Base-by-base conservation (phyloP, 345 rosid species). In the Lumnitzera littorea region DNA sequence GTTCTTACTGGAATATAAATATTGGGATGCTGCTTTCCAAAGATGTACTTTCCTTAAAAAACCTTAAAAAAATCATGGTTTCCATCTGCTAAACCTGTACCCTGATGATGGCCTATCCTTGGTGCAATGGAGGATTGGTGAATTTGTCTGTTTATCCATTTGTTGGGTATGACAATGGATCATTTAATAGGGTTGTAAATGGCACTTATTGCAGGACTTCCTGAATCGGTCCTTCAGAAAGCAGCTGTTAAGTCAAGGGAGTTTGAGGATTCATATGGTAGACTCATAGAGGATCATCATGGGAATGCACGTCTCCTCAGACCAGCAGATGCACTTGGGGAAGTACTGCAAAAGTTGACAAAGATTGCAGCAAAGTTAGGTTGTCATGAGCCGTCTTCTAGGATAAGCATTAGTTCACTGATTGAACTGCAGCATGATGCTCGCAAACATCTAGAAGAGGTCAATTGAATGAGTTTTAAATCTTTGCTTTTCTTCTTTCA, bases 231-330 rank as follows among this genome's bases (percentile, higher is more conserved):
- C 57, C 95, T 90, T 25, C 55, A 62, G 63, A 79, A 80, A 29
- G 97, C 99, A 23, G 81, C 84, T 66, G 57, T 53, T 1, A 91
- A 84, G 70, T 94, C 97, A 46, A 67, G 64, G 69, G 87, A 86
- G 58, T 88, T 94, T 59, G 97, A 88, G 72, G 76, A 74, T 46
- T 52, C 68, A 9, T 83, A 84, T 24, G 96, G 87, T 68, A 70
- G 63, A 56, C 73, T 57, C n/a, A 55, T 47, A 20, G 71, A 72
- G 61, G 61, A 61, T 25, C 47, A 50, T 8, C 66, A 62, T 62
- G 62, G 58, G 5, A 66, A 56, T 2, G 53, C 36, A 43, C 24
- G 29, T 20, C 50, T n/a, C n/a, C 70, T 60, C 58, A 46, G 13
- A 49, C 55, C 24, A 27, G 74, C 36, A 11, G 48, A 72, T 29